Evolutionary conservation across 2,329 filamentous ascomycete species (phyloP).

Genomic region (Phyllosticta capitalensis): DNA sequence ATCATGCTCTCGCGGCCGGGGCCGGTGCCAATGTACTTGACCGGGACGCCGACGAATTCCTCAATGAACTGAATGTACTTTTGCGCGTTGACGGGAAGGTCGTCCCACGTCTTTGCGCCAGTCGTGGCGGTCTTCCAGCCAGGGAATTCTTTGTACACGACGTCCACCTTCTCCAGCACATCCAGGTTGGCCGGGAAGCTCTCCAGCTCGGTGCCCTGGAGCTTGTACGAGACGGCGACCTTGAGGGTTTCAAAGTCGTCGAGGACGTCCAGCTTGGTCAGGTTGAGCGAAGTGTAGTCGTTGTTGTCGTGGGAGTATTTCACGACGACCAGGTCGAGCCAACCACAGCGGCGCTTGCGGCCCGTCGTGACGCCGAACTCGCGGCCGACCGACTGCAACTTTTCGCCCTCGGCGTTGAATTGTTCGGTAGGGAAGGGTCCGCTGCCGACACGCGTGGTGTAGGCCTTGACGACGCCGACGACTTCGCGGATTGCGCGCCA

Average conservation of each 20-base stretch:
- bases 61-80: conserved; percentile 61
- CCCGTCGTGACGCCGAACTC: conserved; percentile 51
- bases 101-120: conserved; percentile 48
- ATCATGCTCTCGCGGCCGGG: conserved; percentile 58
- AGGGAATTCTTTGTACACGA: conserved; percentile 57
- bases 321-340: conserved; percentile 59
- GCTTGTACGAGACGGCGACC: conserved; percentile 59
- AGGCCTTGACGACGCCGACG: conserved; percentile 59
- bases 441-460: conserved; percentile 52
- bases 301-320: conserved; percentile 58
- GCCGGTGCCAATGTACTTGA: conserved; percentile 59
- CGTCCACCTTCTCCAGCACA: conserved; percentile 49
- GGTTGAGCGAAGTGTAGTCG: conserved; percentile 56
- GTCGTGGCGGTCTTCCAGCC: conserved; percentile 62
- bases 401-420: conserved; percentile 47
- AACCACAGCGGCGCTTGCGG: conserved; percentile 52
- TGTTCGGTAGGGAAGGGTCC: conserved; percentile 63
- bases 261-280: conserved; percentile 61
- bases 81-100: conserved; percentile 54
- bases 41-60: conserved; percentile 51
- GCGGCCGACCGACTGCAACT: conserved; percentile 45
- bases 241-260: conserved; percentile 68
- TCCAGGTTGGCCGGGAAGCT: conserved; percentile 58
- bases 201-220: conserved; percentile 46
- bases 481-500: conserved; percentile 52